Evolutionary conservation across 169 alveolate genomes (phyloP), one percentile per base, ranked within the genome.

Genomic region (Plasmodium malariae): DNA sequence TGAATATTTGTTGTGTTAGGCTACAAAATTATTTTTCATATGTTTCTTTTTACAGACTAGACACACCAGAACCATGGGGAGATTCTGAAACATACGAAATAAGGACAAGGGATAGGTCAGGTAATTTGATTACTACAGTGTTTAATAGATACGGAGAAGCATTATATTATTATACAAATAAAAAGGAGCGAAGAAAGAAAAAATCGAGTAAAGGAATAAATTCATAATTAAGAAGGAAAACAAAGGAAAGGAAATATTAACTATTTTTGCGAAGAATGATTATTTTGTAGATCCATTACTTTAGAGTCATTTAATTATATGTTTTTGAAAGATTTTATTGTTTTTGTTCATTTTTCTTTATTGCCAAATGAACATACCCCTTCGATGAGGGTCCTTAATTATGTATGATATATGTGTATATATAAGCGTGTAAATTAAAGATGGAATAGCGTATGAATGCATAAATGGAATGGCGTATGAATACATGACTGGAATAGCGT

Each of bases 11-110:
- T 17, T 32, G 51, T 21, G 2, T 26, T 49, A 12, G 43, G 32
- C 28, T 36, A 17, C n/a, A n/a, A n/a, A n/a, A n/a, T n/a, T n/a
- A n/a, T 36, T 12, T 19, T 76, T 34, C 40, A 57, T 12, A 4
- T 76, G 51, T 74, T 48, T 51, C 17, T 63, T 11, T 63, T 60
- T 36, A 45, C 76, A 78, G 89, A 78, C 30, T 78, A 26, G 89
- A 78, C 19, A 78, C 89, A 26, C 89, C 89, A 26, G 78, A 78
- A 62, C 89, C 89, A 62, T 60, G 74, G 89, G 89, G 89, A 2
- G 70, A 78, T 1, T 78, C 89, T 6, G 59, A 78, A 63, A 78
- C 74, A 21, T 78, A 62, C 30, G 89, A 78, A 45, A 51, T 78
- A 9, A 32, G 30, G 19, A 78, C 69, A n/a, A 43, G 3, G 1